Evolutionary conservation across 345 rosid genomes (phyloP), one percentile per base, ranked within the genome.

Genomic region (Anacardium occidentale): DNA sequence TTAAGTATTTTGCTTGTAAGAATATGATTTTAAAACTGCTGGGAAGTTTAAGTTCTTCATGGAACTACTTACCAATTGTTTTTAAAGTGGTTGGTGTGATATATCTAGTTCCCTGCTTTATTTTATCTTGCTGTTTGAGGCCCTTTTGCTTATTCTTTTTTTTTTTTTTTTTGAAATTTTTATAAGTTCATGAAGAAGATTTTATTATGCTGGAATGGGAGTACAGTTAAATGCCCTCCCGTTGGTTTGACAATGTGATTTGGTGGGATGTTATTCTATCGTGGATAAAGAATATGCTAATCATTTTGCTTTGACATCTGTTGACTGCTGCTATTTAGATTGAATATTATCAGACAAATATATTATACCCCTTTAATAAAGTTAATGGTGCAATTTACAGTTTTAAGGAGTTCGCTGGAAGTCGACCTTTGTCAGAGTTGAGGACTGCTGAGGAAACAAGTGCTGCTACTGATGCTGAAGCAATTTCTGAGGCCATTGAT

Each of bases 371-470:
- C 10, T 69, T 32, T 56, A 48, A 58, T 7, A 44, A 25, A 25
- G 68, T 29, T 66, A 48, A 13, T 71, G 65, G 50, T 76, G 25
- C 42, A 50, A 70, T 70, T 70, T 82, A 53, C 83, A 96, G 97
- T 80, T 96, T 93, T 75, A 93, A 90, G 87, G 93, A 84, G 62
- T 78, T 93, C 77, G 92, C 90, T 80, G 92, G 84, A 75, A 89
- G 86, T 73, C 88, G 85, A 26, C 90, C 98, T 73, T 74, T 96
- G 76, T 83, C 93, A 13, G 99, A 96, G 80, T 78, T 96, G 62
- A 90, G 87, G 76, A 84, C 85, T 69, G 83, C 84, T 52, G 97
- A 89, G 79, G 98, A 88, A 86, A 81, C 81, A 79, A 79, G 77
- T 71, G 79, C 82, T 56, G 81, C 84, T 54, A 69, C 57, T 60